These are phyloP conservation scores for Colletotrichum chlorophyti DNA, from an alignment of 2,329 filamentous ascomycete species.

Conservation along the genomic window DNA sequence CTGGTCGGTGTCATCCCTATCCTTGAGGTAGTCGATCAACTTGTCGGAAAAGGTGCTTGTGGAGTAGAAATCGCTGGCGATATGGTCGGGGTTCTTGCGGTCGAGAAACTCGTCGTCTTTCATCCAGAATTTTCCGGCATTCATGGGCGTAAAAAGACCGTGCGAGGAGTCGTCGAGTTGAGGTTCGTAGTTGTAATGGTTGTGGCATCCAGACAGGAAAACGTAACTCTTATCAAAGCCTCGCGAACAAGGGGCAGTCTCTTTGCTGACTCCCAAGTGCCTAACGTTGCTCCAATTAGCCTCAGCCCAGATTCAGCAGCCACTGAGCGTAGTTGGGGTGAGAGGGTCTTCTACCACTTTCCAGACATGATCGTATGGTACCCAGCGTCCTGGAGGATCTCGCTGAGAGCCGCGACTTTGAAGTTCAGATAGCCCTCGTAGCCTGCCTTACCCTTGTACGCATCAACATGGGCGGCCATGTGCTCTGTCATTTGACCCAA, in stretches of 20 bases:
- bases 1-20: slow-evolving; percentile 43
- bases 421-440: slow-evolving; percentile 42
- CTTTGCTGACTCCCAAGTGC: slow-evolving; percentile 41
- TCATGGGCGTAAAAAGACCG: slow-evolving; percentile 5
- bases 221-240: slow-evolving; percentile 50
- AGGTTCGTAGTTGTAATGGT: slow-evolving; percentile 63
- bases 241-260: slow-evolving; percentile 43
- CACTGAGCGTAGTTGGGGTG: too few species aligned
- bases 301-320: too few species aligned
- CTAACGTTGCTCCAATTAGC: too few species aligned
- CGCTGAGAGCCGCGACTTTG: slow-evolving; percentile 36
- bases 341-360: slow-evolving; percentile 35
- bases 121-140: slow-evolving; percentile 45
- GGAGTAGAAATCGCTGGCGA: slow-evolving; percentile 52
- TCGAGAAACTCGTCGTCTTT: slow-evolving; percentile 49
- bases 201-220: slow-evolving; percentile 50
- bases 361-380: slow-evolving; percentile 40
- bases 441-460: slow-evolving; percentile 32
- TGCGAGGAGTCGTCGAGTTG: slow-evolving; percentile 30
- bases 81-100: slow-evolving; percentile 36
- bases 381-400: slow-evolving; percentile 38
- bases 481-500: slow-evolving; percentile 57
- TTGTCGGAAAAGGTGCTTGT: slow-evolving; percentile 50
- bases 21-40: slow-evolving; percentile 47
- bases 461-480: slow-evolving; percentile 6